phyloP scores from a whole-genome alignment of 495 filamentous ascomycete genomes.

The Aspergillus steynii region DNA sequence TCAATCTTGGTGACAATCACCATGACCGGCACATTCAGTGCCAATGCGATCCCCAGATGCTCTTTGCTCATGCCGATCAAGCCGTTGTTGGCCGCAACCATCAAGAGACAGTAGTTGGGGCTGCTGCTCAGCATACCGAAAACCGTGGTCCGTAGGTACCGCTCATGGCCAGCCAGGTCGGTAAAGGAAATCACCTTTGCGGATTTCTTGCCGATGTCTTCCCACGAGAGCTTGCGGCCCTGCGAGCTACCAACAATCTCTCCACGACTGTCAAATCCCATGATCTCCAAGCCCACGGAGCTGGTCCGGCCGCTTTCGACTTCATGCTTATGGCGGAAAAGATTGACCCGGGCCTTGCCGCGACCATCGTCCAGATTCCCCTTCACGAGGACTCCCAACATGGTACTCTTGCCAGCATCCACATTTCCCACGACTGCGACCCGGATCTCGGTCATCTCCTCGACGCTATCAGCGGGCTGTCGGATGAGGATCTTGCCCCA shows the following conservation, averaged over 20 bases:
- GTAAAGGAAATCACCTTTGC: slow-evolving; percentile 96
- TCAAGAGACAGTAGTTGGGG: slow-evolving; percentile 95
- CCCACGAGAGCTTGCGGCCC: slow-evolving; percentile 90
- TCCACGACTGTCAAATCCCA: slow-evolving; percentile 92
- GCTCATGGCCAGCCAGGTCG: slow-evolving; percentile 93
- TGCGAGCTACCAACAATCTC: slow-evolving; percentile 81
- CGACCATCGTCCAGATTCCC: slow-evolving; percentile 93
- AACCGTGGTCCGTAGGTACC: slow-evolving; percentile 93
- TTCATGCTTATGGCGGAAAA: slow-evolving; percentile 97
- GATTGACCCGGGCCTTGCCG: slow-evolving; percentile 91
- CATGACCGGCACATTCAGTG: slow-evolving; percentile 96
- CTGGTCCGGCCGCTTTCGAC: slow-evolving; percentile 92
- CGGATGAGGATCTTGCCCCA: slow-evolving; percentile 85
- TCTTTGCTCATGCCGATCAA: slow-evolving; percentile 98
- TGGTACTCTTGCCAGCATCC: slow-evolving; percentile 95
- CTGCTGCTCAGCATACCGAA: slow-evolving; percentile 93
- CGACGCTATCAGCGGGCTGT: slow-evolving; percentile 67
- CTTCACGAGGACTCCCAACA: slow-evolving; percentile 95
- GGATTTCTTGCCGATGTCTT: slow-evolving; percentile 94
- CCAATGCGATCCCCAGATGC: slow-evolving; percentile 92
- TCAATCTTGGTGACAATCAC: slow-evolving; percentile 99
- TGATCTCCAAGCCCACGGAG: slow-evolving; percentile 98
- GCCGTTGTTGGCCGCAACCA: slow-evolving; percentile 98
- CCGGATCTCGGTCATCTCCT: slow-evolving; percentile 91
- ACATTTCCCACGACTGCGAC: slow-evolving; percentile 98